phyloP scores from a whole-genome alignment of 192 early-diverging fungal species.

The Entomortierella beljakovae region DNA sequence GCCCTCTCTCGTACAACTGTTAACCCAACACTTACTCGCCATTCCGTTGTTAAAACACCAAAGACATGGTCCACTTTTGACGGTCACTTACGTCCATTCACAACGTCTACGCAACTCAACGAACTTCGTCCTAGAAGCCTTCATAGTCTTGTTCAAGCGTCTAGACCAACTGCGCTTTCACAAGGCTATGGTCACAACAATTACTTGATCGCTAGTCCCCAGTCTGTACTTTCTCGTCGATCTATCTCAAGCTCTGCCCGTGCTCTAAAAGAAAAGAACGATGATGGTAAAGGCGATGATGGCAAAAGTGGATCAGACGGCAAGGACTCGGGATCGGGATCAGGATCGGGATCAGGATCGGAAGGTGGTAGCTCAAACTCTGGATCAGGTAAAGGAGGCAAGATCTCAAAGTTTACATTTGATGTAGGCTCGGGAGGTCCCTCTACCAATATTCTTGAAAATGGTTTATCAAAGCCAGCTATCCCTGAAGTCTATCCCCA shows the following conservation, averaged over 20 bases:
- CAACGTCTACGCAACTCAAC: conserved; percentile 23
- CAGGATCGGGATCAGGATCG: conserved; percentile 15
- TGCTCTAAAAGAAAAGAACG: conserved; percentile 36
- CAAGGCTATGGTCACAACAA: not conserved
- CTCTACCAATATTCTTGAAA: conserved; percentile 68
- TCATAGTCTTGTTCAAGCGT: conserved; percentile 11
- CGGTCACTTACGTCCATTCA: conserved; percentile 41
- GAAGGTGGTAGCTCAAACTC: conserved; percentile 21
- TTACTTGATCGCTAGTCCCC: not conserved
- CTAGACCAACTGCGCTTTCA: not conserved
- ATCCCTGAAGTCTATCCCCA: conserved; percentile 95
- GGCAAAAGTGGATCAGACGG: conserved; percentile 24
- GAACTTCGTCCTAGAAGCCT: conserved; percentile 28
- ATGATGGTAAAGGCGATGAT: conserved; percentile 21
- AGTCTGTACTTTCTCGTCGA: conserved; percentile 26
- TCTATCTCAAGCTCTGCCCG: conserved; percentile 40
- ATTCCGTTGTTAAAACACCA: conserved; percentile 19
- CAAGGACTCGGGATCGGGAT: conserved; percentile 42
- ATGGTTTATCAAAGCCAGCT: conserved; percentile 75
- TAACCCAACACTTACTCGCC: conserved; percentile 42
- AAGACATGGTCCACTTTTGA: conserved; percentile 42
- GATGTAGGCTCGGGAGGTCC: conserved; percentile 52
- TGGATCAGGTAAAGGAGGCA: conserved; percentile 24
- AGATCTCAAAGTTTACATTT: conserved; percentile 41
- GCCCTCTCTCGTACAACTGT: conserved; percentile 42